A percentile compares a stretch with the other conserved stretches of the same genome.
Evolutionary conservation across 2,329 filamentous ascomycete species (phyloP).

Genomic region (Nothopassalora personata): DNA sequence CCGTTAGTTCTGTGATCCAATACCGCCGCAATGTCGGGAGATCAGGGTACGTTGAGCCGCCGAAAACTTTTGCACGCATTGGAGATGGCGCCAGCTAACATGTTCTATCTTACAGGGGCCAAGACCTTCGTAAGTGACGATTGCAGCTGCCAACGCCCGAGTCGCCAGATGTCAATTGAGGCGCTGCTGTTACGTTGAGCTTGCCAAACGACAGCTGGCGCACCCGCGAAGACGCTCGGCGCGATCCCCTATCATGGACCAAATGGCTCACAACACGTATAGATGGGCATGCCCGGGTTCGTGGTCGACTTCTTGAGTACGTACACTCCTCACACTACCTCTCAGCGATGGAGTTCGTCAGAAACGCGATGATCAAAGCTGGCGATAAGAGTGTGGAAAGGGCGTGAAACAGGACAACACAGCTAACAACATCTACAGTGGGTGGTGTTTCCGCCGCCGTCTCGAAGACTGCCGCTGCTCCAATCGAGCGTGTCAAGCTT

Average conservation of each 20-base stretch:
- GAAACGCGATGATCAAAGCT: conserved; percentile 12
- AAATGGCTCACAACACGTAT: conserved; percentile 5
- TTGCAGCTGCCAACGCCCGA: background rate
- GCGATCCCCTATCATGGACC: background rate
- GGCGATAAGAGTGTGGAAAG: conserved; percentile 29
- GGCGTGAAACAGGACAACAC: conserved; percentile 7
- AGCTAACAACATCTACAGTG: conserved; percentile 61
- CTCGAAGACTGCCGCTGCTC: conserved; percentile 99
- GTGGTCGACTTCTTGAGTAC: conserved; percentile 98
- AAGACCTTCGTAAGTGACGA: conserved; percentile 2
- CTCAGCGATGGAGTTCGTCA: conserved; percentile 5
- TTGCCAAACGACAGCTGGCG: background rate
- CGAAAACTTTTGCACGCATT: conserved; percentile 1
- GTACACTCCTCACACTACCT: conserved; percentile 42
- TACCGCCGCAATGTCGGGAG: conserved; percentile 26
- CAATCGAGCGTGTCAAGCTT: conserved; percentile 99
- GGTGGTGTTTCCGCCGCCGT: conserved; percentile 99
- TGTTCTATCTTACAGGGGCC: background rate
- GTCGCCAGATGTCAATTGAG: background rate
- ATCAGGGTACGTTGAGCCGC: conserved; percentile 10
- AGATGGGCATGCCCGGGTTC: conserved; percentile 58
- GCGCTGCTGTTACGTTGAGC: background rate
- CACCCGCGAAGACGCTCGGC: conserved; percentile 1
- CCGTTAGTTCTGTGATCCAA: conserved; percentile 10
- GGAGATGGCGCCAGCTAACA: background rate